Conservation (phyloP, 2,329 filamentous ascomycete genomes). For the Davidsoniella neocaledoniae region DNA sequence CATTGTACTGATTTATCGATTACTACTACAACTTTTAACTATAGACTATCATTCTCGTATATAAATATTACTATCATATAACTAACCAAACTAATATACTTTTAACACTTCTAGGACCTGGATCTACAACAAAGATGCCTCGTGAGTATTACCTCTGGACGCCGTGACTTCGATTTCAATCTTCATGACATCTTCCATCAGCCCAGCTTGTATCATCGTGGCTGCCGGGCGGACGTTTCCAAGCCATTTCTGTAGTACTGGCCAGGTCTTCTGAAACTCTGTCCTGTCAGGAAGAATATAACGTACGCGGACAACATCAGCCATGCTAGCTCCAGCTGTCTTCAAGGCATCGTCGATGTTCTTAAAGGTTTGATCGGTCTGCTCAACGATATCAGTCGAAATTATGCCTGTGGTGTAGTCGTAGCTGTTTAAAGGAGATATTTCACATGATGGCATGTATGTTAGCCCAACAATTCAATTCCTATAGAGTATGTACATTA, state of each 20-base stretch:
- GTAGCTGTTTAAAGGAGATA: conserved; percentile 23
- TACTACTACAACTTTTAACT: neutral
- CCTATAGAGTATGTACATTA: too few species aligned
- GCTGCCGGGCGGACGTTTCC: conserved; percentile 33
- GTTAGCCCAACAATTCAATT: too few species aligned
- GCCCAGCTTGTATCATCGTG: conserved; percentile 33
- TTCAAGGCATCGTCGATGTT: conserved; percentile 16
- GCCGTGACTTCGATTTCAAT: conserved; percentile 29
- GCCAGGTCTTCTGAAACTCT: conserved; percentile 33
- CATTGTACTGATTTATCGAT: neutral
- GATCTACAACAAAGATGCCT: neutral
- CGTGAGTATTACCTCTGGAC: too few species aligned
- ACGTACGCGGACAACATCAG: conserved; percentile 33
- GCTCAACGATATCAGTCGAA: conserved; percentile 27
- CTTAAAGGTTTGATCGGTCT: conserved; percentile 28
- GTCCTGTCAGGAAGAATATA: conserved; percentile 33
- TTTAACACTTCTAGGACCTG: neutral
- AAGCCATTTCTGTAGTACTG: conserved; percentile 32
- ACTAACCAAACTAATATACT: neutral
- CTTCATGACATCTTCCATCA: conserved; percentile 33
- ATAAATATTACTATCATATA: neutral
- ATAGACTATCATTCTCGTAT: neutral
- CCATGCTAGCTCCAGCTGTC: conserved; percentile 26
- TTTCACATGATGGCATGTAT: too few species aligned
- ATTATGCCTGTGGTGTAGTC: conserved; percentile 32